Evolutionary conservation across 305 asterid species (phyloP).

Genomic region (Fraxinus sp.): DNA sequence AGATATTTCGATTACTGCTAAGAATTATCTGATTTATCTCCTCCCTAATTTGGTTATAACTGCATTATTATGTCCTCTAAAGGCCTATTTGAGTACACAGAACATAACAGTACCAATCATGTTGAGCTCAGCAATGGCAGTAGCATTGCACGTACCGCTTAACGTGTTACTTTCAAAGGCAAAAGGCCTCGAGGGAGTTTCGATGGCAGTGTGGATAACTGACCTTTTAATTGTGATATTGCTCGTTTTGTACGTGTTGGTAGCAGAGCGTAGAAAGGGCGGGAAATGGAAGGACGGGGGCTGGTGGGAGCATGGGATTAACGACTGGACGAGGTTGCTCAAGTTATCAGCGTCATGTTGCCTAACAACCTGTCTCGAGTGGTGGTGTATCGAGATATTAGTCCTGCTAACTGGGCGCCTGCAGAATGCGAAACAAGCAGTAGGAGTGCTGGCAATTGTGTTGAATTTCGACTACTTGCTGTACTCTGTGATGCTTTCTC

Average conservation of each 20-base stretch:
- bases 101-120: constrained; percentile 62
- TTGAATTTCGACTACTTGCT: constrained; percentile 76
- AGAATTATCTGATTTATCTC: constrained; percentile 49
- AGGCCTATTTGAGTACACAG: constrained; percentile 67
- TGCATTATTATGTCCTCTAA: constrained; percentile 67
- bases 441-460: constrained; percentile 66
- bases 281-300: constrained; percentile 65
- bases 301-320: constrained; percentile 51
- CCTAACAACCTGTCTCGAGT: constrained; percentile 80
- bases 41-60: constrained; percentile 64
- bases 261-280: constrained; percentile 39
- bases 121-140: constrained; percentile 61
- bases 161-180: constrained; percentile 45
- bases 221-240: constrained; percentile 40
- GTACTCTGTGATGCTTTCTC: constrained; percentile 64
- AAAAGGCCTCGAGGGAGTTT: constrained; percentile 61
- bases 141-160: constrained; percentile 57
- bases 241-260: constrained; percentile 41
- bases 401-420: constrained; percentile 70
- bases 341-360: constrained; percentile 71
- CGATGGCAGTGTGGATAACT: constrained; percentile 81
- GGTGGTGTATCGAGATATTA: constrained; percentile 91
- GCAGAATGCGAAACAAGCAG: constrained; percentile 42
- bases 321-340: constrained; percentile 53
- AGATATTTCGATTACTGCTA: constrained; percentile 58